Base-by-base conservation (phyloP, 768 basidiomycete species). In the Zangia roseola region DNA sequence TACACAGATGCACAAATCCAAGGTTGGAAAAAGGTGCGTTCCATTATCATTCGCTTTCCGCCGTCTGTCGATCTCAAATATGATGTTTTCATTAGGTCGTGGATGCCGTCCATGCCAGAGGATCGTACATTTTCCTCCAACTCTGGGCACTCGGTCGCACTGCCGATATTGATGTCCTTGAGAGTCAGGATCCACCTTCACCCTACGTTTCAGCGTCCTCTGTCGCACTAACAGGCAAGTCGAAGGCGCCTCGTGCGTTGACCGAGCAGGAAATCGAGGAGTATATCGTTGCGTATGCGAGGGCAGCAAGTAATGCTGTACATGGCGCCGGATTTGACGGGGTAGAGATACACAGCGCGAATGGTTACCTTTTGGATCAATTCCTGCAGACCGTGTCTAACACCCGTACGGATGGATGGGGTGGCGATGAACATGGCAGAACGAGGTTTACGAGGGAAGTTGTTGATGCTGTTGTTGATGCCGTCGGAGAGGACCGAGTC, bases 401-500 rank as follows among this genome's bases (percentile, higher is more conserved):
- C 31, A 31, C 31, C 0, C 31, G 31, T 6, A 31, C 31, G 31
- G 31, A 31, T 16, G 30, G 74, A 42, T 89, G 84, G 60, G 86
- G 86, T 0, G 86, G 87, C 1, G 77, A 74, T 31, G 54, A 76
- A 33, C 75, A 78, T 55, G 77, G 77, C 52, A 59, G 79, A 10
- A 57, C 66, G 1, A 65, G 75, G 10, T 80, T 83, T 59, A 53
- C 62, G 2, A 63, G 76, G 14, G 71, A 77, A 55, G 67, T 78
- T 38, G 56, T 73, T 17, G 62, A 72, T 17, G 74, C 74, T 12
- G 65, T 79, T 34, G 50, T 59, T 10, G 54, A 67, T 2, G 74
- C 71, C 2, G 63, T 80, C 37, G 80, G 81, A 2, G 59, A 64
- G 21, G 71, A 77, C 34, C 65, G 66, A 33, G 67, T 69, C 9